These are phyloP conservation scores for Lasiodiplodia sp. DNA, from an alignment of 2,329 filamentous ascomycete genomes.

Conservation along the genomic window DNA sequence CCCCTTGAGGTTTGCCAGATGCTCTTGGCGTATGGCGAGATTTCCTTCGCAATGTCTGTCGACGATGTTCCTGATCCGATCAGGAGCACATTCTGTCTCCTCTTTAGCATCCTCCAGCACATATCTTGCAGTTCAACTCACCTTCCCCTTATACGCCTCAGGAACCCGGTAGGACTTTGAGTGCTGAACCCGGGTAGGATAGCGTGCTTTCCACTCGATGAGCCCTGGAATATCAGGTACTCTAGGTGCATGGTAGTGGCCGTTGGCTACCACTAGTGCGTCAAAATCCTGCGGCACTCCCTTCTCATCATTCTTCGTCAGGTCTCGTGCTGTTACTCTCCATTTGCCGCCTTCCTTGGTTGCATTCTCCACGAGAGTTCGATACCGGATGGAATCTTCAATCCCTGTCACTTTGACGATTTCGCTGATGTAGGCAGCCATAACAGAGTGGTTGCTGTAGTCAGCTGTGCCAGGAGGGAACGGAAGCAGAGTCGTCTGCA, in stretches of 20 bases:
- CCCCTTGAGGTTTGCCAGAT: constrained; percentile 66
- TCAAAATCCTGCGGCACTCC: constrained; percentile 53
- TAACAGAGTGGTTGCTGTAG: constrained; percentile 63
- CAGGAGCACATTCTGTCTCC: constrained; percentile 59
- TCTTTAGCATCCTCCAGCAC: constrained; percentile 35
- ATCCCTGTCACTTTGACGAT: constrained; percentile 62
- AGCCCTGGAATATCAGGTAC: constrained; percentile 60
- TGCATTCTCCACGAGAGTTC: constrained; percentile 65
- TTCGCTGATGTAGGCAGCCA: constrained; percentile 69
- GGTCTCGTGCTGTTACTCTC: constrained; percentile 55
- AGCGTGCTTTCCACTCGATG: constrained; percentile 54
- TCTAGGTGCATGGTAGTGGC: constrained; percentile 61
- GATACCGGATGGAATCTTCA: constrained; percentile 58
- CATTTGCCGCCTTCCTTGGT: constrained; percentile 59
- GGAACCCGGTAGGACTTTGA: constrained; percentile 61
- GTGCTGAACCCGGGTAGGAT: constrained; percentile 56
- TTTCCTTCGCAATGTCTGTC: constrained; percentile 61
- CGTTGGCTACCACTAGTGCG: constrained; percentile 61
- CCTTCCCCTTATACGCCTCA: constrained; percentile 60
- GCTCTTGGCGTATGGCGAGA: constrained; percentile 53
- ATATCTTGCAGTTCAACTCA: constrained; percentile 39
- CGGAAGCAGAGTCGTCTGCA: constrained; percentile 56
- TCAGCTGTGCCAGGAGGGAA: constrained; percentile 69
- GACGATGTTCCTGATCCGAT: constrained; percentile 65
- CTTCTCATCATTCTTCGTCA: constrained; percentile 27